These are phyloP conservation scores for Hyphopichia khmerensis DNA, from an alignment of 1,139 yeast genomes.

Conservation along the genomic window DNA sequence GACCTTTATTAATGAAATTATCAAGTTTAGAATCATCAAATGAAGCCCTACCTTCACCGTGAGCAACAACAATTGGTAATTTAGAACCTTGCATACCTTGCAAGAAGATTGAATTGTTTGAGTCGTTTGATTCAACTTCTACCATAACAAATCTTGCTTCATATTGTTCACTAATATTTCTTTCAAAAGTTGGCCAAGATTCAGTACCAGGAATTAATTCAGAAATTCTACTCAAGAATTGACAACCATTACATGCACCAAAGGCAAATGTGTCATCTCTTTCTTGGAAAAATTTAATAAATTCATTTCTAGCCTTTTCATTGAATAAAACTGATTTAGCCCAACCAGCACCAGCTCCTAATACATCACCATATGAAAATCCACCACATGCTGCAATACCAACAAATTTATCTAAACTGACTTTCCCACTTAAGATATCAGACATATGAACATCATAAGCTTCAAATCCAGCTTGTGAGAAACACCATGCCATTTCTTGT, in stretches of 20 bases:
- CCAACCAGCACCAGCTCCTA: conserved; percentile 99
- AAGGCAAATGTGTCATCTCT: conserved; percentile 94
- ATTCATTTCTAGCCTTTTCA: conserved; percentile 72
- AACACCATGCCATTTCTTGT: conserved; percentile 98
- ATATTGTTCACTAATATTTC: conserved; percentile 89
- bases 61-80: conserved; percentile 96
- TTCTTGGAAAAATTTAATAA: conserved; percentile 75
- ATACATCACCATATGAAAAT: conserved; percentile 97
- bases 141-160: conserved; percentile 95
- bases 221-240: conserved; percentile 85
- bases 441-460: conserved; percentile 96
- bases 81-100: conserved; percentile 89
- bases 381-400: conserved; percentile 99
- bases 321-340: conserved; percentile 95
- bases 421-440: conserved; percentile 75
- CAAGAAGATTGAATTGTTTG: conserved; percentile 69
- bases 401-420: conserved; percentile 74
- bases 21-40: conserved; percentile 49
- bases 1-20: conserved; percentile 47
- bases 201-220: conserved; percentile 93
- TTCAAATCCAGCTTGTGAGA: conserved; percentile 92
- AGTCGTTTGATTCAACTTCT: conserved; percentile 58
- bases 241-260: conserved; percentile 99
- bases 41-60: conserved; percentile 94
- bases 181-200: conserved; percentile 95